Evolutionary conservation across 257 asterid species (phyloP), one percentile per base, ranked within the genome.

Genomic region (Sherardia arvensis): DNA sequence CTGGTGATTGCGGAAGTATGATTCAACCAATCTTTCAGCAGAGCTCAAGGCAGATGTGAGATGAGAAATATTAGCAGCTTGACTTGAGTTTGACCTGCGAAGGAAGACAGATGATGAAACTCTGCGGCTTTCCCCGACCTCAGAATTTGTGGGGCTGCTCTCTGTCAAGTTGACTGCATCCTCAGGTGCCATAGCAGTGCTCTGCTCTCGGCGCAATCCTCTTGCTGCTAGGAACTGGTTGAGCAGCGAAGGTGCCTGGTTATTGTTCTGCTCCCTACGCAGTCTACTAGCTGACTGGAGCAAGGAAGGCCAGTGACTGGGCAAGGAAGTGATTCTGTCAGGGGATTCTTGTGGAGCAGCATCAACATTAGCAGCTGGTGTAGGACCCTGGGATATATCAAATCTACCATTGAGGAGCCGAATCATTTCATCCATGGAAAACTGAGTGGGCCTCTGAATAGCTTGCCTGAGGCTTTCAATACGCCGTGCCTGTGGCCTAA

Each of bases 351-450:
- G 81, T 22, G 81, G 54, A 28, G 74, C 68, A 28, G 74, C 68
- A 61, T 73, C 81, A 12, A 43, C 62, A 70, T 76, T 82, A 34
- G 76, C 80, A 14, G 79, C 78, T 34, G 76, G 81, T 8, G 81
- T 66, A 61, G 83, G 87, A 33, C 76, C 65, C 68, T 77, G 84
- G 18, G 85, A 34, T 71, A 67, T 65, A 61, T 77, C 79, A 64
- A 70, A 77, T 47, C 82, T 66, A 40, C 78, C 76, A 38, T 86
- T 91, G 14, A 88, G 89, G 4, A 87, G 98, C 68, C 95, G 70
- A 55, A 91, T 84, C 94, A 88, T 83, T 78, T 91, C 98, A 71
- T 88, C 94, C 91, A 91, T 78, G 0, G 98, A 96, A 38, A 88
- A 74, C 45, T 84, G 84, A 5, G 90, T 82, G 1, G 84, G 73